These are phyloP conservation scores for Pirum gemmata DNA, from an alignment of 78 protist species.

Conservation along the genomic window DNA sequence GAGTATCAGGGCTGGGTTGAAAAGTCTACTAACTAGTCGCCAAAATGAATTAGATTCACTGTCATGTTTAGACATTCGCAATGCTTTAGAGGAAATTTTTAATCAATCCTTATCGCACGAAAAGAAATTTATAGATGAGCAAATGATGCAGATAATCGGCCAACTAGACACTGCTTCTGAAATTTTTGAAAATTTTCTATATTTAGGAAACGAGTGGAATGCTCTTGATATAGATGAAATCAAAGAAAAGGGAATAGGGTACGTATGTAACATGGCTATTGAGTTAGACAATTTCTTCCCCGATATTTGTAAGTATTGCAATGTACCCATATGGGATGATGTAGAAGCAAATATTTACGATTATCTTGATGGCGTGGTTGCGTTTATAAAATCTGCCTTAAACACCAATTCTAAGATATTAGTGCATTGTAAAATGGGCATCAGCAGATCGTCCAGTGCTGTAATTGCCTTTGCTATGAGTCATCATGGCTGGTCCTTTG, in stretches of 20 bases:
- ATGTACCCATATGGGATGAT: conserved; percentile 38
- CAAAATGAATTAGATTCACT: too few relatives aligned
- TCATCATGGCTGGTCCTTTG: conserved; percentile 20
- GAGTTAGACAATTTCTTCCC: conserved; percentile 51
- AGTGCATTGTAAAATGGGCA: conserved; percentile 69
- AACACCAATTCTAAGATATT: conserved; percentile 16
- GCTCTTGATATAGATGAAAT: conserved; percentile 46
- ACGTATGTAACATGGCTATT: conserved; percentile 39
- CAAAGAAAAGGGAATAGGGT: neutral
- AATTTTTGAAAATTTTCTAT: conserved; percentile 40
- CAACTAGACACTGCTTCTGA: conserved; percentile 24
- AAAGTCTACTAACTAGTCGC: too few relatives aligned
- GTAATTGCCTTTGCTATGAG: conserved; percentile 60
- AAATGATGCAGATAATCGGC: conserved; percentile 48
- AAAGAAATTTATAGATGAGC: conserved; percentile 33
- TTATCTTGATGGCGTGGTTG: conserved; percentile 24
- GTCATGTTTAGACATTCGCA: too few relatives aligned
- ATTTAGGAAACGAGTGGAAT: conserved; percentile 56
- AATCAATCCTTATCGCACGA: neutral
- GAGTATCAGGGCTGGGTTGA: too few relatives aligned
- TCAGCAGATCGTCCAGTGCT: conserved; percentile 53
- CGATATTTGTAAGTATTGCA: neutral
- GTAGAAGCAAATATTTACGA: conserved; percentile 27
- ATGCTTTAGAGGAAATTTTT: conserved; percentile 41
- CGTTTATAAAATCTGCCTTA: conserved; percentile 25